Evolutionary conservation across 164 flowering plant genomes (phyloP), one percentile per base, ranked within the genome.

Genomic region (Stephania cephalantha): DNA sequence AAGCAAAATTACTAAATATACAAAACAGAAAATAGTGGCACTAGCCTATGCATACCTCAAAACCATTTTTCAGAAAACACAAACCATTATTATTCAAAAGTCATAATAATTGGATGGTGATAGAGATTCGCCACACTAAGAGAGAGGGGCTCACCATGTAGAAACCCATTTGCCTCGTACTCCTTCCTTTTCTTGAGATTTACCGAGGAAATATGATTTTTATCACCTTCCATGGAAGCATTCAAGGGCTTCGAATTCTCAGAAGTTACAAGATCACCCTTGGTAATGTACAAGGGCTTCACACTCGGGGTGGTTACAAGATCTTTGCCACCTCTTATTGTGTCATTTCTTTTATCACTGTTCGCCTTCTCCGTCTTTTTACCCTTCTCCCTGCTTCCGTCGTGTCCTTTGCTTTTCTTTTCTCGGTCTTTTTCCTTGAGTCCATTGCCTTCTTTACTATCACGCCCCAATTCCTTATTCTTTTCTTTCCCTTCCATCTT

Each of bases 111-210:
- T 58, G 17, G 68, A 65, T 65, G 68, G 68, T n/a, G 29, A 29
- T 29, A 65, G 30, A 65, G 7, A 65, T 65, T 65, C 12, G 42
- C 70, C 30, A 65, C 9, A 31, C 63, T 74, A 65, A 71, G 46
- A 29, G 74, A 35, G 22, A 63, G 68, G 66, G 44, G 67, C 96
- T 89, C 87, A 93, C 98, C 93, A 85, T 84, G 88, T 42, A 81
- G 45, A 78, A 85, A 77, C 30, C 92, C 95, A 84, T 90, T 90
- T 46, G 77, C 79, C 80, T 86, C 87, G 10, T 69, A 46, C 52
- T 86, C 93, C 83, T 89, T 88, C 72, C 89, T 79, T 79, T 90
- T 91, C 75, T 78, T 79, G 72, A 70, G 71, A 78, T 80, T 84
- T 76, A 52, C 91, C 72, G 78, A 84, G 17, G 50, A 15, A 67